phyloP scores from a whole-genome alignment of 768 basidiomycete species.

The Pulveroboletus sp. region DNA sequence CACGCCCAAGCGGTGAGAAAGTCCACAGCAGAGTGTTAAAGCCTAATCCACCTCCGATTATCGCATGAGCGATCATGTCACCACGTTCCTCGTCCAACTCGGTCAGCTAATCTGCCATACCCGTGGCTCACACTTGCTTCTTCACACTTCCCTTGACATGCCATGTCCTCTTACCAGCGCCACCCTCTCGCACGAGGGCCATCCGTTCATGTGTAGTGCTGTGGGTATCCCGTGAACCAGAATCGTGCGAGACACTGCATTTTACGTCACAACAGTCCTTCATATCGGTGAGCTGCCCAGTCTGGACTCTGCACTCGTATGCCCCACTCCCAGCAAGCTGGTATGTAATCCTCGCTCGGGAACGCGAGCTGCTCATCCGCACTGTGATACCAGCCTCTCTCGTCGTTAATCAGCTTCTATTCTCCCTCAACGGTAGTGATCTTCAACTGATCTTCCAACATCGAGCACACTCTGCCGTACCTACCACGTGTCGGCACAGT shows the following conservation, averaged over 20 bases:
- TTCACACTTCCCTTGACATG: constrained; percentile 3
- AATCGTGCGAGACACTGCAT: not conserved
- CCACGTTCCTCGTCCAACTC: not conserved
- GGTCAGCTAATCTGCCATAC: no score
- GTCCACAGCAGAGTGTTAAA: constrained; percentile 8
- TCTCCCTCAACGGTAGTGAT: constrained; percentile 24
- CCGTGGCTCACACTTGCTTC: not conserved
- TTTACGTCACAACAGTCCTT: constrained; percentile 19
- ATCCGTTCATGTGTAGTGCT: constrained; percentile 1
- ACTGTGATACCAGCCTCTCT: no score
- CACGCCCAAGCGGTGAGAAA: constrained; percentile 18
- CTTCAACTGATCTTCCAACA: constrained; percentile 27
- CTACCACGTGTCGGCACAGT: constrained; percentile 6
- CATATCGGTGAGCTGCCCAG: not conserved
- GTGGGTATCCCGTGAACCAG: constrained; percentile 3
- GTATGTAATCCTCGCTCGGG: not conserved
- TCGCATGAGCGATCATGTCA: not conserved
- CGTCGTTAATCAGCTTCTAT: constrained; percentile 21
- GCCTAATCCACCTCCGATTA: not conserved
- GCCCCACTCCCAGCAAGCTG: not conserved
- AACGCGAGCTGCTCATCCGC: no score
- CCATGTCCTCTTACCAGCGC: not conserved
- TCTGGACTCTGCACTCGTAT: no score
- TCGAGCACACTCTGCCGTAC: constrained; percentile 13
- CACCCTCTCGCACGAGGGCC: not conserved